Percentiles rank a stretch among this genome's conserved stretches.
Evolutionary conservation across 176 grass and related monocot species (phyloP).

Genomic region (Oropetium thomaeum): DNA sequence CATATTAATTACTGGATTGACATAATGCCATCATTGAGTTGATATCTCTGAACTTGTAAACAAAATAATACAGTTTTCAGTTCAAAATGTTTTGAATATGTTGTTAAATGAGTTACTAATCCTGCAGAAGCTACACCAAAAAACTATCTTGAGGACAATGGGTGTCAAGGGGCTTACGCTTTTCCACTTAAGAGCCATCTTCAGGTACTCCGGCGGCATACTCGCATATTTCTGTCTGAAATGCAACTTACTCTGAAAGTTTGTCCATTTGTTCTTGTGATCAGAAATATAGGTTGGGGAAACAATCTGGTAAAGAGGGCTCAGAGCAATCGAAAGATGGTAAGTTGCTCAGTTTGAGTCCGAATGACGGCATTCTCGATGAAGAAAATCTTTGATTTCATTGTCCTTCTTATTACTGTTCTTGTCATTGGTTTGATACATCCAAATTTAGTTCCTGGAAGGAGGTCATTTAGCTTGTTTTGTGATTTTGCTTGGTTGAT

Average conservation of each 20-base stretch:
- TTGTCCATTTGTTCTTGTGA: constrained; percentile 25
- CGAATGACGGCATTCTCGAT: background rate
- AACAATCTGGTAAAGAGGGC: constrained; percentile 89
- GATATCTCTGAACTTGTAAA: background rate
- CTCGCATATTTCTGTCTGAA: background rate
- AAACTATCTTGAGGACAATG: constrained; percentile 99
- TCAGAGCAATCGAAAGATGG: constrained; percentile 92
- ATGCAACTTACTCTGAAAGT: constrained; percentile 8
- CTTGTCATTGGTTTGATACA: background rate
- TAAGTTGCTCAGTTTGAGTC: constrained; percentile 25
- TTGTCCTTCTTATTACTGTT: too few relatives aligned
- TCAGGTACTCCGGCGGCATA: constrained; percentile 48
- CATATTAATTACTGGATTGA: background rate
- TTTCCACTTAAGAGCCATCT: constrained; percentile 99
- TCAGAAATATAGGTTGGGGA: constrained; percentile 98
- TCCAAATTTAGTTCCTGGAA: background rate
- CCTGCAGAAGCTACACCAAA: constrained; percentile 94
- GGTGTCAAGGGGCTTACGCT: constrained; percentile 95
- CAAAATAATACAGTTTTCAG: background rate
- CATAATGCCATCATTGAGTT: background rate
- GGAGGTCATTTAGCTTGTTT: background rate
- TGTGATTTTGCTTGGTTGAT: background rate
- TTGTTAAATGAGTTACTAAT: constrained; percentile 22
- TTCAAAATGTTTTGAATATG: background rate
- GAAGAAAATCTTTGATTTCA: background rate